phyloP scores from a whole-genome alignment of 805 yeast genomes.

The Blastobotrys parvus region DNA sequence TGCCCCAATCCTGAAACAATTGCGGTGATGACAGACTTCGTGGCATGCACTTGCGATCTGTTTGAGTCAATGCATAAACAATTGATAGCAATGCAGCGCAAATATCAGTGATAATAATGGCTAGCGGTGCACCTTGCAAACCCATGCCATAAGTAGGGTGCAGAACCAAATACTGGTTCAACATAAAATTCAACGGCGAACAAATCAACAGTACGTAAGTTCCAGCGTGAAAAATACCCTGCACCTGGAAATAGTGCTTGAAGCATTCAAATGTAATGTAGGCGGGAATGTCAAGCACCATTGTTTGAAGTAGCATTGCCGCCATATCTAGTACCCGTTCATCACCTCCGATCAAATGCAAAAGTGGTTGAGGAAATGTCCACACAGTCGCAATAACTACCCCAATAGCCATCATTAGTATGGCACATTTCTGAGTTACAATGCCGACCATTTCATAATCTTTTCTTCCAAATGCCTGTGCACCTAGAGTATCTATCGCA shows the following conservation, averaged over 20 bases:
- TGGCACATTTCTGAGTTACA: constrained; percentile 52
- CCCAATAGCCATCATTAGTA: constrained; percentile 36
- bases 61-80: constrained; percentile 39
- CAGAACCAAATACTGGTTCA: constrained; percentile 45
- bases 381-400: constrained; percentile 51
- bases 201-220: constrained; percentile 40
- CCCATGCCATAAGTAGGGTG: constrained; percentile 39
- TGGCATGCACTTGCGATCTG: constrained; percentile 19
- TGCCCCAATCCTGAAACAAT: constrained; percentile 49
- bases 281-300: constrained; percentile 45
- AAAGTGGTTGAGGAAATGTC: constrained; percentile 43
- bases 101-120: constrained; percentile 41
- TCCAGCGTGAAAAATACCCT: constrained; percentile 48
- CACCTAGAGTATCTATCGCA: constrained; percentile 61
- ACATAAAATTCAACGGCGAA: constrained; percentile 39
- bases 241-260: constrained; percentile 49
- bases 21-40: not conserved
- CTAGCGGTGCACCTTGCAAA: constrained; percentile 48
- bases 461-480: constrained; percentile 67
- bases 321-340: constrained; percentile 39
- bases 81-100: constrained; percentile 32
- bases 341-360: constrained; percentile 43
- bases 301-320: constrained; percentile 37
- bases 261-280: constrained; percentile 47
- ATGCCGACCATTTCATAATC: constrained; percentile 50